Evolutionary conservation across 176 grass and related monocot species (phyloP).

Genomic region (Lolium rigidum): DNA sequence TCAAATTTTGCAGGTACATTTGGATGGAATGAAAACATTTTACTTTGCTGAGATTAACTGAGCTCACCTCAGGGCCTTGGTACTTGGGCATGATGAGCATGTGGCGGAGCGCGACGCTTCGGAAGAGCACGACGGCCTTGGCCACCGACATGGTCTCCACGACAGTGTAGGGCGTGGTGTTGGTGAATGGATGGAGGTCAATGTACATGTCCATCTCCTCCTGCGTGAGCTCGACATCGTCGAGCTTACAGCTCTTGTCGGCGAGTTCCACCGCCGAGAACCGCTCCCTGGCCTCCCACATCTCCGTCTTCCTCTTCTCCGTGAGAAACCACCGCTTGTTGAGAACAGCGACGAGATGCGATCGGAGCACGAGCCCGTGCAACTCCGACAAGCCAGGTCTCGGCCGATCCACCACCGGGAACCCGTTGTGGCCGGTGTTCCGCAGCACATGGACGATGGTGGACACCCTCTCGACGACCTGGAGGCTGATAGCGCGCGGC

Average conservation of each 20-base stretch:
- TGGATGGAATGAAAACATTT: neutral
- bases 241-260: constrained; percentile 45
- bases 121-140: constrained; percentile 93
- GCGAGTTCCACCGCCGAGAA: constrained; percentile 80
- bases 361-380: constrained; percentile 81
- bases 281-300: constrained; percentile 70
- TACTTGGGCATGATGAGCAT: constrained; percentile 91
- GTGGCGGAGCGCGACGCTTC: constrained; percentile 76
- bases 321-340: constrained; percentile 76
- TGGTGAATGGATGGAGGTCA: constrained; percentile 83
- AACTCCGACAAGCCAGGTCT: constrained; percentile 55
- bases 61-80: constrained; percentile 76
- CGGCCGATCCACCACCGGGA: constrained; percentile 74
- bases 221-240: constrained; percentile 43
- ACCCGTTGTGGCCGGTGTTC: constrained; percentile 76
- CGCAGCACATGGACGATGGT: constrained; percentile 56
- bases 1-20: neutral
- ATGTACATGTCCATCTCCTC: constrained; percentile 88
- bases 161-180: constrained; percentile 97
- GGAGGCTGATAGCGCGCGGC: constrained; percentile 56
- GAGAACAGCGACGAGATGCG: constrained; percentile 71
- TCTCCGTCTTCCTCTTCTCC: constrained; percentile 73
- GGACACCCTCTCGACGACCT: constrained; percentile 71
- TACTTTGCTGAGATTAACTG: neutral
- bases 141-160: constrained; percentile 97